These are phyloP conservation scores for Cercospora nicotianae DNA, from an alignment of 2,329 filamentous ascomycete species.

Conservation along the genomic window DNA sequence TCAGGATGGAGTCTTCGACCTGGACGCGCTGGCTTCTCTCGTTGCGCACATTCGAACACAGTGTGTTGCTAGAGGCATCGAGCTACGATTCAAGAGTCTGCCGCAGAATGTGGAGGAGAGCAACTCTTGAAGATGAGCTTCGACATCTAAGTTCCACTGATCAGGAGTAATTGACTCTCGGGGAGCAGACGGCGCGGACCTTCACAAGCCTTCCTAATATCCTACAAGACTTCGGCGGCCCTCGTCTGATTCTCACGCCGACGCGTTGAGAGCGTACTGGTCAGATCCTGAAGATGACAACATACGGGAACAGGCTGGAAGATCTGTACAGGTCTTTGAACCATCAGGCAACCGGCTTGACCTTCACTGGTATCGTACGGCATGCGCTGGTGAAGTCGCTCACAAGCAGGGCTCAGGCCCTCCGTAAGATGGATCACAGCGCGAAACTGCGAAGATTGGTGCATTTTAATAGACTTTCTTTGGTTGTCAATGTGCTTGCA, in stretches of 20 bases:
- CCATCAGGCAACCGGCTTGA: background rate
- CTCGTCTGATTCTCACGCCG: background rate
- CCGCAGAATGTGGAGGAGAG: background rate
- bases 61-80: background rate
- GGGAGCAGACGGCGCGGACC: background rate
- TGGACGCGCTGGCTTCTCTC: background rate
- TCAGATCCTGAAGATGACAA: background rate
- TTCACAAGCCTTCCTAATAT: background rate
- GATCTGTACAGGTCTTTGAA: background rate
- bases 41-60: background rate
- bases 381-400: background rate
- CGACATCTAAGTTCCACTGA: background rate
- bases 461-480: background rate
- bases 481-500: background rate
- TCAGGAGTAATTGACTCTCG: background rate
- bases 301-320: background rate
- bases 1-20: background rate
- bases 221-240: background rate
- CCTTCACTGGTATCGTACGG: background rate
- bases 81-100: background rate
- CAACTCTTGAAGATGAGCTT: background rate
- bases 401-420: background rate
- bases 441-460: background rate
- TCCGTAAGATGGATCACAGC: background rate
- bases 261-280: background rate